Conservation (phyloP, 169 alveolate species). For the Plasmodium knowlesi region DNA sequence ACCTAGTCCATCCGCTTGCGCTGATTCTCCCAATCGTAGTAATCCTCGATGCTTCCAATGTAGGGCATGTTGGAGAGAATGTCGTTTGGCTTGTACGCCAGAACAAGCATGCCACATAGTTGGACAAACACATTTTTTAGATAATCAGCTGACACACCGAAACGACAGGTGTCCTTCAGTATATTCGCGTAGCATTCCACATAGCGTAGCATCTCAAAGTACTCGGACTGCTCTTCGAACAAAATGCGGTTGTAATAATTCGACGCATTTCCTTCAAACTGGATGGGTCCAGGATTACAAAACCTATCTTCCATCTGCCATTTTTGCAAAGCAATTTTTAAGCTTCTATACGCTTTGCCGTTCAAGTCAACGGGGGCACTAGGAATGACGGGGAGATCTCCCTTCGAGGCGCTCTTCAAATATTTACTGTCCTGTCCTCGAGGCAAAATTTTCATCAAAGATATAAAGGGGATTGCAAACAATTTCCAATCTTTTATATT, state of each 20-base stretch:
- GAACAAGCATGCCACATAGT: constrained; percentile 84
- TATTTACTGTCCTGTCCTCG: constrained; percentile 62
- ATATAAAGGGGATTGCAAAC: constrained; percentile 94
- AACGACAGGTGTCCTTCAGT: constrained; percentile 89
- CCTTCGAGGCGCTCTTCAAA: constrained; percentile 76
- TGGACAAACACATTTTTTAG: constrained; percentile 88
- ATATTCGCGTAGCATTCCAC: constrained; percentile 90
- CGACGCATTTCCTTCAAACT: constrained; percentile 92
- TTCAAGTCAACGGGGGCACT: constrained; percentile 92
- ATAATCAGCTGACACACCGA: constrained; percentile 90
- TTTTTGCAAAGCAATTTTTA: constrained; percentile 86
- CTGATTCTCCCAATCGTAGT: constrained; percentile 74
- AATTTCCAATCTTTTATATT: constrained; percentile 94
- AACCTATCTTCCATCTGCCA: constrained; percentile 95
- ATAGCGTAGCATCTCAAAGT: constrained; percentile 90
- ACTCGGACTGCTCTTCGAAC: constrained; percentile 91
- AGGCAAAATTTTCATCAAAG: constrained; percentile 90
- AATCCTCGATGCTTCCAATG: constrained; percentile 73
- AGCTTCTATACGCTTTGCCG: constrained; percentile 87
- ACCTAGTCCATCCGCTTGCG: constrained; percentile 33
- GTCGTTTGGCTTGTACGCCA: constrained; percentile 81
- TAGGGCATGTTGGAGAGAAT: constrained; percentile 75
- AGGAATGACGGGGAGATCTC: constrained; percentile 92
- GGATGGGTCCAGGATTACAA: constrained; percentile 98
- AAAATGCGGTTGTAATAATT: constrained; percentile 88